Evolutionary conservation across 2,329 filamentous ascomycete species (phyloP).

Genomic region (Penicillium sp.): DNA sequence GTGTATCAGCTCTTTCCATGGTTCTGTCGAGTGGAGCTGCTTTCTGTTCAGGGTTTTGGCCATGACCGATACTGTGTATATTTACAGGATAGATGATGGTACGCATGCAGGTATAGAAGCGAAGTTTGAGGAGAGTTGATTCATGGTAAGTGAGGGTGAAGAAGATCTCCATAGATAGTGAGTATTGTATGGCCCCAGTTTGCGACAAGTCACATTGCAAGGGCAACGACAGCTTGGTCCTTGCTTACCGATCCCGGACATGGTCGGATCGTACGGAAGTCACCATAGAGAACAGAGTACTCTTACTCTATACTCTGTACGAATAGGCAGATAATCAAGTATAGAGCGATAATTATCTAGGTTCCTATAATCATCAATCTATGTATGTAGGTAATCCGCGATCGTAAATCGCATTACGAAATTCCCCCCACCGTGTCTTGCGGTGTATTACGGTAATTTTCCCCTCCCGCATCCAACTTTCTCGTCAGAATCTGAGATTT

Average conservation of each 20-base stretch:
- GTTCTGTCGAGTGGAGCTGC: neutral
- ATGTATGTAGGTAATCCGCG: too few relatives aligned
- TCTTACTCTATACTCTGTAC: too few relatives aligned
- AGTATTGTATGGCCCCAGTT: neutral
- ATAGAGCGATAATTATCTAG: too few relatives aligned
- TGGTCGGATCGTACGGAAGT: neutral
- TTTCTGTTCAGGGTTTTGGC: neutral
- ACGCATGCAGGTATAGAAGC: too few relatives aligned
- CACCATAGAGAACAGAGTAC: too few relatives aligned
- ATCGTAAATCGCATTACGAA: too few relatives aligned
- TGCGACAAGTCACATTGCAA: conserved; percentile 29
- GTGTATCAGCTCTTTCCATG: neutral
- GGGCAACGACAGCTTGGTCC: conserved; percentile 22
- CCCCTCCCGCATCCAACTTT: conserved; percentile 6
- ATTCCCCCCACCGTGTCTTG: neutral
- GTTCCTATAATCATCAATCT: too few relatives aligned
- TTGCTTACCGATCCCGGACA: conserved; percentile 20
- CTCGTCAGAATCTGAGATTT: conserved; percentile 22
- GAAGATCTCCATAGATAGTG: neutral
- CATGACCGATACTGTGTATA: too few relatives aligned
- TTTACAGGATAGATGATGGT: too few relatives aligned
- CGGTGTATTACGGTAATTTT: neutral
- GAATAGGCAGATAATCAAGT: too few relatives aligned
- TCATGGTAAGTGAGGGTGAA: neutral
- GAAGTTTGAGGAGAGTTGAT: too few relatives aligned